phyloP scores from a whole-genome alignment of 106 monocot species.

The Ottelia alismoides region DNA sequence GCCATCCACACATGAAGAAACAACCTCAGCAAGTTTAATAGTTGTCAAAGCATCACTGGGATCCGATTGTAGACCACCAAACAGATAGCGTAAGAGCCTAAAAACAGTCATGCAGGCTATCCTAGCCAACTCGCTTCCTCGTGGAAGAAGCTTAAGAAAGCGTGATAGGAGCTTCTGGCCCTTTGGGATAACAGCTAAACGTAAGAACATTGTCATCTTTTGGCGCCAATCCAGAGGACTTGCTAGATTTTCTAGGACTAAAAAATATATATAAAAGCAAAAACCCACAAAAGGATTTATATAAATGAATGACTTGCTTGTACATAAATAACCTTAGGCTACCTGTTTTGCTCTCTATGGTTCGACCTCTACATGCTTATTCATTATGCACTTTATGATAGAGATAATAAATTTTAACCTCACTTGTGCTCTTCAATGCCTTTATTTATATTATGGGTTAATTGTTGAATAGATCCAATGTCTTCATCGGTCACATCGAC shows the following conservation, averaged over 20 bases:
- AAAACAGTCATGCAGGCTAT: slow-evolving; percentile 93
- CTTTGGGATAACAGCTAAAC: slow-evolving; percentile 65
- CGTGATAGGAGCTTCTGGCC: slow-evolving; percentile 72
- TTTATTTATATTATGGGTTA: no score
- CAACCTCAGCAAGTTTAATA: slow-evolving; percentile 37
- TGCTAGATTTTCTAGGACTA: slow-evolving; percentile 29
- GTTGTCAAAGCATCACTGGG: slow-evolving; percentile 48
- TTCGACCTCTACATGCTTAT: no score
- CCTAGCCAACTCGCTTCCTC: slow-evolving; percentile 59
- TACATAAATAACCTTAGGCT: no score
- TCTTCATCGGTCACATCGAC: no score
- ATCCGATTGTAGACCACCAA: slow-evolving; percentile 63
- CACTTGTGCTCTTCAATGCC: no score
- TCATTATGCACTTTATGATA: no score
- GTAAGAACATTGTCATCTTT: slow-evolving; percentile 90
- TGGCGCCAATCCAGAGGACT: slow-evolving; percentile 37
- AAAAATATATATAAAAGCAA: no score
- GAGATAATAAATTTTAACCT: no score
- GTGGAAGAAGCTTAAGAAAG: slow-evolving; percentile 52
- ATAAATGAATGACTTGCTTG: no score
- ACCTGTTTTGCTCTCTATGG: no score
- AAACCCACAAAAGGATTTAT: no score
- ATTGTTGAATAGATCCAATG: no score
- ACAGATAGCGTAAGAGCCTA: slow-evolving; percentile 70
- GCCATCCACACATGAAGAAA: slow-evolving; percentile 38